These are phyloP conservation scores for Agastache rugosa DNA, from an alignment of 257 asterid species.

Conservation along the genomic window DNA sequence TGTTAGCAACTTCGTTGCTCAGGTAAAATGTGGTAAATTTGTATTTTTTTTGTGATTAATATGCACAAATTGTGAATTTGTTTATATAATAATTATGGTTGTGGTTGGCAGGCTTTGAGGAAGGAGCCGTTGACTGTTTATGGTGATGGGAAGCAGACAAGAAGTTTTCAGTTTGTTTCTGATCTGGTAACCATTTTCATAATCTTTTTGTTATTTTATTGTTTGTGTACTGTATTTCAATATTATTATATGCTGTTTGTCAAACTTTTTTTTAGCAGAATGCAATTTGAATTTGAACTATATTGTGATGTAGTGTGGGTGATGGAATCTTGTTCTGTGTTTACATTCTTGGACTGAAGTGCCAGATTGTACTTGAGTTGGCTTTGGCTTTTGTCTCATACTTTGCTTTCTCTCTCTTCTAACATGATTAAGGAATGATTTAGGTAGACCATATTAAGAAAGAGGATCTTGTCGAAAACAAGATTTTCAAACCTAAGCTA, in stretches of 20 bases:
- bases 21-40: constrained; percentile 51
- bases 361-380: constrained; percentile 2
- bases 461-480: background rate
- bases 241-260: background rate
- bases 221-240: background rate
- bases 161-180: constrained; percentile 97
- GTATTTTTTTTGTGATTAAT: background rate
- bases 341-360: constrained; percentile 23
- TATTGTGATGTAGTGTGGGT: background rate
- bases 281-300: background rate
- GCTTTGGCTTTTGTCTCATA: constrained; percentile 8
- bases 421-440: background rate
- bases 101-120: constrained; percentile 80
- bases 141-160: constrained; percentile 97
- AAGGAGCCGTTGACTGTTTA: constrained; percentile 93
- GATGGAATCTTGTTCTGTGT: constrained; percentile 9
- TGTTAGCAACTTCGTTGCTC: constrained; percentile 98
- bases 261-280: background rate
- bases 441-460: background rate
- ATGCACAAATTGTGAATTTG: background rate
- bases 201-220: no score
- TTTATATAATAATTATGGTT: background rate
- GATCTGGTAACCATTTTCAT: constrained; percentile 66
- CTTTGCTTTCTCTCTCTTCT: background rate
- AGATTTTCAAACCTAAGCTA: background rate